Percentiles rank a stretch among this genome's conserved stretches.
These are phyloP conservation scores for Cymbidium sinense DNA, from an alignment of 106 monocot genomes.

Conservation along the genomic window DNA sequence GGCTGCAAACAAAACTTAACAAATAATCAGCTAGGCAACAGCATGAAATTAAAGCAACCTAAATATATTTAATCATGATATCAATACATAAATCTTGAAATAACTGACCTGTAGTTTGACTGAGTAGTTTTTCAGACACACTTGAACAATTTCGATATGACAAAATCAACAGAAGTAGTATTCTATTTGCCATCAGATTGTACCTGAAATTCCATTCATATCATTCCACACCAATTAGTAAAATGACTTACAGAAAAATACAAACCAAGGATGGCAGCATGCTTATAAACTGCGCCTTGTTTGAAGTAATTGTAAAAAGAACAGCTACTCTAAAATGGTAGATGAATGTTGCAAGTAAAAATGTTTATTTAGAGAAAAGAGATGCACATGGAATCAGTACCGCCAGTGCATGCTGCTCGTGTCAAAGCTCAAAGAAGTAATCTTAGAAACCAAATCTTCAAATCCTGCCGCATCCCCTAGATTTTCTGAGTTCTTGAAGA, in stretches of 20 bases:
- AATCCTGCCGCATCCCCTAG: constrained; percentile 34
- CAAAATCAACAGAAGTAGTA: constrained; percentile 70
- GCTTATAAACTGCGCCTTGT: neutral
- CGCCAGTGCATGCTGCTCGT: constrained; percentile 76
- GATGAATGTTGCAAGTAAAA: neutral
- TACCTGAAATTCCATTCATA: constrained; percentile 47
- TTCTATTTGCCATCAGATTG: constrained; percentile 92
- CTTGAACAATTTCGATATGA: constrained; percentile 59
- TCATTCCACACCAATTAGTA: neutral
- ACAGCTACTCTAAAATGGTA: neutral
- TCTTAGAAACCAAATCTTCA: constrained; percentile 57
- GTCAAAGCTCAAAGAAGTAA: constrained; percentile 74
- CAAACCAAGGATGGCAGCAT: neutral
- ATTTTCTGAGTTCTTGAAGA: constrained; percentile 46
- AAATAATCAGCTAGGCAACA: neutral
- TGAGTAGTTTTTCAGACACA: constrained; percentile 45
- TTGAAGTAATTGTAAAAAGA: neutral
- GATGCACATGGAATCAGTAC: constrained; percentile 32
- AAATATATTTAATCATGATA: neutral
- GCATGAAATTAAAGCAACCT: neutral
- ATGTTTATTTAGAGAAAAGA: neutral
- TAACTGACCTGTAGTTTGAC: constrained; percentile 65
- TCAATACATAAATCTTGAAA: neutral
- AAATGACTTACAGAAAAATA: neutral
- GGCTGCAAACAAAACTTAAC: neutral